Evolutionary conservation across 1,284 basidiomycete genomes (phyloP), one percentile per base, ranked within the genome.

Genomic region (Fistulinella cinereoalba): DNA sequence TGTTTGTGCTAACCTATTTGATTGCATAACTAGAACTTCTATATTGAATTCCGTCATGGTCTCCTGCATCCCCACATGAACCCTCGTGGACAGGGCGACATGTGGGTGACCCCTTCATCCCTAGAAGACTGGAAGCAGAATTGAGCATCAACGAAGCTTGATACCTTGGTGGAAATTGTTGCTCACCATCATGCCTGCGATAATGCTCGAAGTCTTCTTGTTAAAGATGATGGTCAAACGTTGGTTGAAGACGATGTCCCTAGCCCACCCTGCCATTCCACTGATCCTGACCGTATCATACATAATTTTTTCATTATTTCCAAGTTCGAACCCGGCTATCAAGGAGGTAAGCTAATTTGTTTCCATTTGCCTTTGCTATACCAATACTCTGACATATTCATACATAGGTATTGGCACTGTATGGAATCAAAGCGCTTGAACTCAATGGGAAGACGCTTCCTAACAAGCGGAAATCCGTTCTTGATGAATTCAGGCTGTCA

Each of bases 1-100:
- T n/a, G n/a, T n/a, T n/a, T n/a, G n/a, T n/a, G n/a, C n/a, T n/a
- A n/a, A n/a, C n/a, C n/a, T n/a, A n/a, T n/a, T n/a, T n/a, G n/a
- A n/a, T n/a, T n/a, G n/a, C n/a, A n/a, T n/a, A n/a, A n/a, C n/a
- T 29, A 54, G 53, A 43, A 55, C 11, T 55, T 55, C 1, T 55
- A 55, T 6, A 55, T 55, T 0, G 42, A 55, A 21, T 44, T 55
- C 4, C 33, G 33, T 0, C 23, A 19, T 1, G 32, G 37, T 1
- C 13, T 49, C 0, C 54, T 56, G 0, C 54, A 56, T 12, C 46
- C 54, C 4, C 13, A 29, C 11, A 29, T 29, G 28, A 29, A 29
- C 13, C 28, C 28, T 9, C 28, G 28, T 13, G 28, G 28, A 13
- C 10, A 15, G 5, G 28, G 15, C 4, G 28, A 15, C 28, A n/a